phyloP scores from a whole-genome alignment of 2,329 filamentous ascomycete species.

The Pestalotiopsis sp. region DNA sequence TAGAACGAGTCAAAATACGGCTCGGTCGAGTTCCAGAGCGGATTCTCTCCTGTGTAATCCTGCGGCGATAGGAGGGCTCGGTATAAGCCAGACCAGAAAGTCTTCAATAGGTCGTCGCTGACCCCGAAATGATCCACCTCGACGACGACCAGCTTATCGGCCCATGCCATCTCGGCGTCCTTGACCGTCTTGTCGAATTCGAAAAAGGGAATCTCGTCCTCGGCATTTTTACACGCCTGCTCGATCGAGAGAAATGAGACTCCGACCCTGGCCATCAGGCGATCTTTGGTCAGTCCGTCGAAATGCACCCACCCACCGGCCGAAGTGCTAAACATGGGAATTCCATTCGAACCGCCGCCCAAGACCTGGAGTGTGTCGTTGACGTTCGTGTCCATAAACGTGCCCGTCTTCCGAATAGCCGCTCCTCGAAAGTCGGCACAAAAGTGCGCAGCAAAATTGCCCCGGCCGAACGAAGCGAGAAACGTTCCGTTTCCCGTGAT shows the following conservation, averaged over 20 bases:
- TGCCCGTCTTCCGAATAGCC: slow-evolving; percentile 53
- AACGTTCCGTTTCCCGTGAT: slow-evolving; percentile 62
- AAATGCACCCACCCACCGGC: slow-evolving; percentile 67
- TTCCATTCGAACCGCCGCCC: slow-evolving; percentile 30
- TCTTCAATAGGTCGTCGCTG: slow-evolving; percentile 56
- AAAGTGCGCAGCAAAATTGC: slow-evolving; percentile 57
- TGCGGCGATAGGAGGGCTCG: slow-evolving; percentile 70
- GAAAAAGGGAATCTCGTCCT: slow-evolving; percentile 65
- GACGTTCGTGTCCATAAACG: slow-evolving; percentile 53
- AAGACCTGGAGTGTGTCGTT: slow-evolving; percentile 23
- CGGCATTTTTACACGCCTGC: slow-evolving; percentile 69
- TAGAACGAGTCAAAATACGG: slow-evolving; percentile 73
- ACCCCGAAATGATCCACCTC: slow-evolving; percentile 55
- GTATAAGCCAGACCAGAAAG: slow-evolving; percentile 73
- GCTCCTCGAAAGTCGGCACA: slow-evolving; percentile 62
- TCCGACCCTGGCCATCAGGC: slow-evolving; percentile 69
- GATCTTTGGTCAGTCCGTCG: slow-evolving; percentile 37
- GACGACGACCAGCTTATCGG: slow-evolving; percentile 61
- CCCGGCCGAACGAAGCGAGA: slow-evolving; percentile 60
- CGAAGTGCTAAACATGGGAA: slow-evolving; percentile 31
- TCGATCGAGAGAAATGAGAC: slow-evolving; percentile 68
- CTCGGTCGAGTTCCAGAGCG: slow-evolving; percentile 65
- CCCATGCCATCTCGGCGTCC: slow-evolving; percentile 60
- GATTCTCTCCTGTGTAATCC: slow-evolving; percentile 76
- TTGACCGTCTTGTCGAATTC: slow-evolving; percentile 59